Conservation (phyloP, 2,329 filamentous ascomycete genomes). For the Fusarium nygamai region DNA sequence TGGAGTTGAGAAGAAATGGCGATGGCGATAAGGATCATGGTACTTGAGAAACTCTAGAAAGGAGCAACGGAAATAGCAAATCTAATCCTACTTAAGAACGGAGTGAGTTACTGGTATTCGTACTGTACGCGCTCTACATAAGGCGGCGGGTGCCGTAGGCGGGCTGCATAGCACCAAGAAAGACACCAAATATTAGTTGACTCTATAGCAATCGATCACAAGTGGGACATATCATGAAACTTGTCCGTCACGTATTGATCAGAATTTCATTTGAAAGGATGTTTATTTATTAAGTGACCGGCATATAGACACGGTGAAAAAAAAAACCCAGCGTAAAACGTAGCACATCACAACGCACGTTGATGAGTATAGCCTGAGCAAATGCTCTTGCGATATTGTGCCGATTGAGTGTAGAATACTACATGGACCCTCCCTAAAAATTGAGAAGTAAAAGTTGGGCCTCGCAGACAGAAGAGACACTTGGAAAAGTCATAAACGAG, state of each 20-base stretch:
- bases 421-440: fast-evolving
- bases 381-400: not conserved
- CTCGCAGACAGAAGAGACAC: fast-evolving
- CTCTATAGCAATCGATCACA: not conserved
- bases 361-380: not conserved
- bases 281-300: not conserved
- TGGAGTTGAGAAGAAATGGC: too few relatives aligned
- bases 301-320: not conserved
- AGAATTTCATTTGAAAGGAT: fast-evolving
- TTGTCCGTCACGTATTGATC: fast-evolving
- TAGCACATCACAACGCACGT: not conserved
- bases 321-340: not conserved
- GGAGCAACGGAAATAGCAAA: too few relatives aligned
- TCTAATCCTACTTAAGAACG: too few relatives aligned
- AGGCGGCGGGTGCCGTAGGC: too few relatives aligned
- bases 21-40: too few relatives aligned
- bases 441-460: fast-evolving
- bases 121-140: too few relatives aligned
- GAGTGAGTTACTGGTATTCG: too few relatives aligned
- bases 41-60: too few relatives aligned
- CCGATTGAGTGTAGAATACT: not conserved
- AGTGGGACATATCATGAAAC: not conserved
- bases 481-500: not conserved
- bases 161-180: not conserved
- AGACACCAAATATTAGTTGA: not conserved